Evolutionary conservation across 495 filamentous ascomycete genomes (phyloP), one percentile per base, ranked within the genome.

Genomic region (Xylaria cubensis): DNA sequence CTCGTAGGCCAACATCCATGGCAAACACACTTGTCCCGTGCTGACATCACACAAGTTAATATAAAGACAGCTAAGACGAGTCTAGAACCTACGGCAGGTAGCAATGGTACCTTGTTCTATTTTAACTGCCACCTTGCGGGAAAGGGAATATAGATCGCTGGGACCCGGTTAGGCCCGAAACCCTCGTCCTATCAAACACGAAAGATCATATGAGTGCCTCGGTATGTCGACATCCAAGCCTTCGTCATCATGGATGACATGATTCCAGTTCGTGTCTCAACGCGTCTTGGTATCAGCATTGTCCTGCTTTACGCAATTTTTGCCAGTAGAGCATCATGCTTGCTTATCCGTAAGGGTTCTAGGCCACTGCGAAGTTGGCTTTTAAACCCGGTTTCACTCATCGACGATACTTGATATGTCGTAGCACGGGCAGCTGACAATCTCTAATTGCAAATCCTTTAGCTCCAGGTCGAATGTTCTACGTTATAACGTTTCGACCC

Each of bases 291-390:
- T 42, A 15, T 19, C 19, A 19, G 29, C 15, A 12, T 2, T 19
- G 29, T 32, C 46, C 48, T 53, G n/a, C n/a, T n/a, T n/a, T n/a
- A n/a, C n/a, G n/a, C n/a, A n/a, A n/a, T n/a, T n/a, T n/a, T n/a
- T n/a, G n/a, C n/a, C n/a, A n/a, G 44, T 19, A 53, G 12, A 17
- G 32, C 6, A 51, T 46, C 66, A 68, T 42, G 66, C 36, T 68
- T 68, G 34, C 36, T 68, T 68, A n/a, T 42, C 51, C 53, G 51
- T 68, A 68, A 68, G 66, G 66, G 51, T 68, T 26, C 64, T 67
- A 67, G 48, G 48, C 29, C 0, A 36, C 19, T 41, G 7, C 21
- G 53, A 4, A 17, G n/a, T 17, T 6, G 21, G 19, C 6, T 1
- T 24, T 29, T 7, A 13, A 34, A 19, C 21, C 53, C 29, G 1